A percentile compares a stretch with the other conserved stretches of the same genome.
These are phyloP conservation scores for Bacidia rubella DNA, from an alignment of 495 filamentous ascomycete genomes.

Conservation along the genomic window DNA sequence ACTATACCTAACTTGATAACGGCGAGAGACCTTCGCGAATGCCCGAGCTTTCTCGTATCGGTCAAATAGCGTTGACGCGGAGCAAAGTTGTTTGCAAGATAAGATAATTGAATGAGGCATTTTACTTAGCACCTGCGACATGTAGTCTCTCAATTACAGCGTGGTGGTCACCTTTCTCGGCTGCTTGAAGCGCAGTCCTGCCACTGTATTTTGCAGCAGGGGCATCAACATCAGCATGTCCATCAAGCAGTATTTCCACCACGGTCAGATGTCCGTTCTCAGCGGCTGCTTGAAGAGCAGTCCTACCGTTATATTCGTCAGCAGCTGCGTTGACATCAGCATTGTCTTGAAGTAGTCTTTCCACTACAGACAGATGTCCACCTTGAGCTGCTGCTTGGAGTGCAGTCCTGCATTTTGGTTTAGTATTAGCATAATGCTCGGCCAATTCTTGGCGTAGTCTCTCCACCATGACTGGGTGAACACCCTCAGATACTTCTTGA, in stretches of 20 bases:
- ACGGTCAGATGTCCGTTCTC: not conserved
- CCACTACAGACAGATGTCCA: not conserved
- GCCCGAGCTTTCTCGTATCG: too few species aligned
- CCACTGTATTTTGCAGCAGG: conserved; percentile 13
- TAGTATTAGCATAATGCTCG: not conserved
- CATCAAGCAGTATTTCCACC: not conserved
- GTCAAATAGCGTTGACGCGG: too few species aligned
- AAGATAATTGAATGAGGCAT: too few species aligned
- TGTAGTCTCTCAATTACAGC: not conserved
- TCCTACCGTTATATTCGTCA: conserved; percentile 1
- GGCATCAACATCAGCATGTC: not conserved
- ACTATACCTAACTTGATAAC: too few species aligned
- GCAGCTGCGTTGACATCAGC: conserved; percentile 2
- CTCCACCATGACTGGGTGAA: not conserved
- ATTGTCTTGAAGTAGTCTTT: conserved; percentile 7
- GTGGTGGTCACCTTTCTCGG: conserved; percentile 6
- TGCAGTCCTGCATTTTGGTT: not conserved
- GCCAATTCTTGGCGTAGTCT: conserved; percentile 1
- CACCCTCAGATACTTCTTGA: not conserved
- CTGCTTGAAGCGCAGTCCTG: conserved; percentile 25
- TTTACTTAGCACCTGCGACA: not conserved
- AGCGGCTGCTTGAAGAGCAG: conserved; percentile 5
- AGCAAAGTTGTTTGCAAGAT: too few species aligned
- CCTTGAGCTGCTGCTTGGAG: not conserved
- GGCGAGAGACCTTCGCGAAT: too few species aligned